phyloP scores from a whole-genome alignment of 75 land plant genomes.

The Pseudotsuga menziesii region DNA sequence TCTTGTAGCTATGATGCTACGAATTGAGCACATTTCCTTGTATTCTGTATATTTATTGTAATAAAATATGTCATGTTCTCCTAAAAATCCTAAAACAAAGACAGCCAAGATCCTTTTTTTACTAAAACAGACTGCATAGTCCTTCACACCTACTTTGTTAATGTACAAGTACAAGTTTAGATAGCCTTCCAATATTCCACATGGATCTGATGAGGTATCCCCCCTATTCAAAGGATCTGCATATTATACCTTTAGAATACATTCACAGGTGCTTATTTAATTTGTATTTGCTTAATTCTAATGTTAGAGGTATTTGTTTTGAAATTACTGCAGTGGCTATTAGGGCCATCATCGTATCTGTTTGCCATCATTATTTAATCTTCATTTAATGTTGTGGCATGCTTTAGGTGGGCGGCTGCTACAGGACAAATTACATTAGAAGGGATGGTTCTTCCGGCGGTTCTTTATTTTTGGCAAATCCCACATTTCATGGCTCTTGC shows the following conservation, averaged over 20 bases:
- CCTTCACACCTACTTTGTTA: background rate
- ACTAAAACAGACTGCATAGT: too few species aligned
- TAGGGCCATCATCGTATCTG: background rate
- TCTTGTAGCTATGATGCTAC: too few species aligned
- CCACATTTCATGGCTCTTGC: slow-evolving; percentile 99
- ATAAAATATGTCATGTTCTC: too few species aligned
- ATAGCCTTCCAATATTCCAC: background rate
- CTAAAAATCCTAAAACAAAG: too few species aligned
- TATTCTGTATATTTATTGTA: too few species aligned
- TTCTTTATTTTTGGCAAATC: slow-evolving; percentile 92
- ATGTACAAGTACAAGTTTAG: background rate
- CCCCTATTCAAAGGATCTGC: background rate
- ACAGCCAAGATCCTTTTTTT: too few species aligned
- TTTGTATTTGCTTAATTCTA: background rate
- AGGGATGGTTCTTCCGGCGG: slow-evolving; percentile 81
- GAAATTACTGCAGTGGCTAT: background rate
- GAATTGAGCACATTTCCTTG: too few species aligned
- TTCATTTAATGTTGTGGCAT: slow-evolving; percentile 3
- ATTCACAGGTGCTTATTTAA: background rate
- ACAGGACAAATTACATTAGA: slow-evolving; percentile 61
- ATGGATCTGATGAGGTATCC: background rate
- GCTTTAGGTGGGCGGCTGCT: slow-evolving; percentile 90
- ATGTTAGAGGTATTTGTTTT: background rate
- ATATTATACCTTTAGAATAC: background rate
- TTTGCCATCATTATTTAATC: background rate